Base-by-base conservation (phyloP, 1,284 basidiomycete species). In the Ceratobasidium sp. region DNA sequence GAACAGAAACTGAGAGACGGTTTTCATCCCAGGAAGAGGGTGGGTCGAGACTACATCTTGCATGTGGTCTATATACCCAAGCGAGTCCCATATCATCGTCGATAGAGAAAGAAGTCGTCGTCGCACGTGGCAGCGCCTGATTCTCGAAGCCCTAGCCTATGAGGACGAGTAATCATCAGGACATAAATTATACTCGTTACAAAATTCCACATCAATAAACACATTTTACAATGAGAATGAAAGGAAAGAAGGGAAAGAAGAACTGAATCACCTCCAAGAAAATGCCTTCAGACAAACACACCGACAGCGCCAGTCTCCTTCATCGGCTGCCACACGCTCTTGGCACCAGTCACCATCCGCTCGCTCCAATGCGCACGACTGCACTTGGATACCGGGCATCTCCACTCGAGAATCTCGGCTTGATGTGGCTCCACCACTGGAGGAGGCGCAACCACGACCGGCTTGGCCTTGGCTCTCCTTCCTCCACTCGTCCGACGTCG, bases 201-300 rank as follows among this genome's bases (percentile, higher is more conserved):
- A 57, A 23, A 30, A 26, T n/a, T n/a, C n/a, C n/a, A n/a, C n/a
- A n/a, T n/a, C n/a, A n/a, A n/a, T n/a, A n/a, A n/a, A n/a, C n/a
- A n/a, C n/a, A n/a, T n/a, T n/a, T n/a, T n/a, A n/a, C n/a, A n/a
- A n/a, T n/a, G n/a, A n/a, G n/a, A n/a, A n/a, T n/a, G n/a, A n/a
- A 28, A 53, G 10, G 26, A n/a, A 23, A 21, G 21, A 9, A 50
- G 16, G 46, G 16, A 50, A 9, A 21, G 2, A n/a, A 50, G 46
- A 21, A 50, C n/a, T n/a, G n/a, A n/a, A n/a, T n/a, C n/a, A n/a
- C n/a, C n/a, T n/a, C n/a, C n/a, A n/a, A n/a, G n/a, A n/a, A n/a
- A n/a, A n/a, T n/a, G n/a, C n/a, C n/a, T n/a, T 67, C 50, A 67
- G 10, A 67, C 50, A 53, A 67, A 67, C 30, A 55, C 62, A 1